Conservation (phyloP, 192 early-diverging fungal species). For the Coemansia aciculifera region DNA sequence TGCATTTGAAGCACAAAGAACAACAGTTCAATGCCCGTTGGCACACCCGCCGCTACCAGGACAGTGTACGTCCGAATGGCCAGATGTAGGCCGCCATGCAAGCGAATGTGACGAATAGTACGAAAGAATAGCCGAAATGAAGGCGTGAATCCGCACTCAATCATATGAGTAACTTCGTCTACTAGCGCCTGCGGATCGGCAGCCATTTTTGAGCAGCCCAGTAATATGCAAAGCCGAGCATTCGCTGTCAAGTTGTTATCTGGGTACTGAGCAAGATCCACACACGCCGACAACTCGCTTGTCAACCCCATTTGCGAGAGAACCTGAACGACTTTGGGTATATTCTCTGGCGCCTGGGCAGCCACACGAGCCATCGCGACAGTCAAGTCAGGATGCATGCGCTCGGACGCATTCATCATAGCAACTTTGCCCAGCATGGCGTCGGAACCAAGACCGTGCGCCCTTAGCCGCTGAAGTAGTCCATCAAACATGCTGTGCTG, state of each 20-base stretch:
- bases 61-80: conserved; percentile 25
- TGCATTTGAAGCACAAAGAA: conserved; percentile 16
- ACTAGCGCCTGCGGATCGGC: conserved; percentile 4
- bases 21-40: conserved; percentile 16
- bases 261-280: conserved; percentile 12
- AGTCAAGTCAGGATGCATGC: conserved; percentile 3
- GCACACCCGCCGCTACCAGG: conserved; percentile 21
- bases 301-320: conserved; percentile 19
- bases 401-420: conserved; percentile 29
- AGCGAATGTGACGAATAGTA: conserved; percentile 14
- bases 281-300: conserved; percentile 1
- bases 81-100: conserved; percentile 11
- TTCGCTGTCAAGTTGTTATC: conserved; percentile 41
- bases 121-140: conserved; percentile 11
- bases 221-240: conserved; percentile 20
- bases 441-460: conserved; percentile 7
- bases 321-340: conserved; percentile 13
- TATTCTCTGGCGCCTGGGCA: not conserved
- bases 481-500: conserved; percentile 48
- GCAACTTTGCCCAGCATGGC: conserved; percentile 13
- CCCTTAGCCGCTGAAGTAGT: conserved; percentile 20
- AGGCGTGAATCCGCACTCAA: conserved; percentile 29
- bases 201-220: not conserved
- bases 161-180: conserved; percentile 10
- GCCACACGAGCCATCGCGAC: conserved; percentile 16